A percentile compares a stretch with the other conserved stretches of the same genome.
Conservation (phyloP, 208 protist genomes). For the Blastocrithidia nonstop region DNA sequence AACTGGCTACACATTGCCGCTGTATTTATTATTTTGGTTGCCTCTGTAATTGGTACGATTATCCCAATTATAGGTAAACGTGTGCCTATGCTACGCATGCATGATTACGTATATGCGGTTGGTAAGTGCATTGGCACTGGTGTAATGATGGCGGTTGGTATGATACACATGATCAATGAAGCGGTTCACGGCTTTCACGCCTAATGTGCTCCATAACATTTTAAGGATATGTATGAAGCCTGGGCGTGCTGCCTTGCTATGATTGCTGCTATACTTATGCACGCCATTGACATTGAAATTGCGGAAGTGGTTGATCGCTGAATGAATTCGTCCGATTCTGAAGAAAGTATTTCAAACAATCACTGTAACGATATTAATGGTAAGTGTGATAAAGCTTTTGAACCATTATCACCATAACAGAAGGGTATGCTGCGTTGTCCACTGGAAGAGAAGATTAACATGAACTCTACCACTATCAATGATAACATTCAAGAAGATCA, state of each 20-base stretch:
- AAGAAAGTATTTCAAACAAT: not conserved
- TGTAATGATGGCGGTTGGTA: slow-evolving; percentile 31
- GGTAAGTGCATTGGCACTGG: slow-evolving; percentile 33
- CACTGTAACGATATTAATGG: no score
- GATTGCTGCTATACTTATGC: slow-evolving; percentile 34
- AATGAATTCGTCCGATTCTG: no score
- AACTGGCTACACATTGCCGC: slow-evolving; percentile 34
- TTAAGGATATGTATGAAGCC: slow-evolving; percentile 19
- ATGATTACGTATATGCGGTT: slow-evolving; percentile 21
- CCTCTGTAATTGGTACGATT: slow-evolving; percentile 28
- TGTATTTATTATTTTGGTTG: slow-evolving; percentile 42
- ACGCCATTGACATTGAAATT: slow-evolving; percentile 23
- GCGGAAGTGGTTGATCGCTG: slow-evolving; percentile 9
- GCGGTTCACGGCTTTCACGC: slow-evolving; percentile 4
- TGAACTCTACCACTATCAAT: no score
- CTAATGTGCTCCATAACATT: slow-evolving; percentile 21
- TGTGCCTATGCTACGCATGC: slow-evolving; percentile 13
- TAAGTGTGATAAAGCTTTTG: no score
- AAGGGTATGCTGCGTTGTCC: slow-evolving; percentile 3
- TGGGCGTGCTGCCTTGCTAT: slow-evolving; percentile 40
- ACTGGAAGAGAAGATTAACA: slow-evolving; percentile 3
- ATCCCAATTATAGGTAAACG: slow-evolving; percentile 35
- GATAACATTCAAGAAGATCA: not conserved
- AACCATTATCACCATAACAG: no score
- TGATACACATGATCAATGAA: slow-evolving; percentile 33